A percentile compares a stretch with the other conserved stretches of the same genome.
Evolutionary conservation across 2,329 filamentous ascomycete species (phyloP).

Genomic region (Sclerotinia borealis): DNA sequence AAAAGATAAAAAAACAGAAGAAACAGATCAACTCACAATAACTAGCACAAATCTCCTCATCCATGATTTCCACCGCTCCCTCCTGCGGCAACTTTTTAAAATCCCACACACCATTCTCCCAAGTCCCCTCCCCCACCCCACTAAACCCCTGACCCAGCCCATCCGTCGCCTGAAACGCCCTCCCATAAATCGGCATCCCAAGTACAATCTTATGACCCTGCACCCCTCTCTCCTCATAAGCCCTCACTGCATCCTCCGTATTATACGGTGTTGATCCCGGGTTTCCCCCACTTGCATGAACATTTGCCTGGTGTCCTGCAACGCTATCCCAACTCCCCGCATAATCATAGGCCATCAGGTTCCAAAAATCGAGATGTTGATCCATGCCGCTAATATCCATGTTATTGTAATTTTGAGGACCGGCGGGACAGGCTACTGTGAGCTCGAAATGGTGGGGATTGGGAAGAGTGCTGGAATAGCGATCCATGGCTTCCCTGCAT

Average conservation of each 20-base stretch:
- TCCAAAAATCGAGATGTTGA: slow-evolving; percentile 64
- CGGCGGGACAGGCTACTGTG: slow-evolving; percentile 59
- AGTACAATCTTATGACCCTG: slow-evolving; percentile 69
- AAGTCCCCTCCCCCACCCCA: slow-evolving; percentile 72
- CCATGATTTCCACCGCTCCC: slow-evolving; percentile 58
- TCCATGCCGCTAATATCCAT: slow-evolving; percentile 62
- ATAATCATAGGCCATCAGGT: slow-evolving; percentile 85
- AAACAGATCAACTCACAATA: slow-evolving; percentile 47
- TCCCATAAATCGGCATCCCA: slow-evolving; percentile 89
- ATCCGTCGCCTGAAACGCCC: slow-evolving; percentile 72
- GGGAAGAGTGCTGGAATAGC: slow-evolving; percentile 43
- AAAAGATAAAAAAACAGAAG: neutral
- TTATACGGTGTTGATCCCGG: slow-evolving; percentile 71
- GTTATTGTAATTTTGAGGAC: slow-evolving; percentile 55
- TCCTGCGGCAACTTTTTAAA: slow-evolving; percentile 75
- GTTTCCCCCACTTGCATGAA: slow-evolving; percentile 54
- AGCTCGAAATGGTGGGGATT: slow-evolving; percentile 50
- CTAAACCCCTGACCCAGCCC: slow-evolving; percentile 64
- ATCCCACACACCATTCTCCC: slow-evolving; percentile 82
- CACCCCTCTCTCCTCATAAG: slow-evolving; percentile 64
- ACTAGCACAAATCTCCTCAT: slow-evolving; percentile 59
- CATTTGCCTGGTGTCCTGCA: slow-evolving; percentile 75
- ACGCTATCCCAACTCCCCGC: slow-evolving; percentile 72
- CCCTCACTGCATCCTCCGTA: slow-evolving; percentile 61
- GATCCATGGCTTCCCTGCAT: slow-evolving; percentile 52